These are phyloP conservation scores for Trichaptum fuscoviolaceum DNA, from an alignment of 768 basidiomycete species.

Conservation along the genomic window DNA sequence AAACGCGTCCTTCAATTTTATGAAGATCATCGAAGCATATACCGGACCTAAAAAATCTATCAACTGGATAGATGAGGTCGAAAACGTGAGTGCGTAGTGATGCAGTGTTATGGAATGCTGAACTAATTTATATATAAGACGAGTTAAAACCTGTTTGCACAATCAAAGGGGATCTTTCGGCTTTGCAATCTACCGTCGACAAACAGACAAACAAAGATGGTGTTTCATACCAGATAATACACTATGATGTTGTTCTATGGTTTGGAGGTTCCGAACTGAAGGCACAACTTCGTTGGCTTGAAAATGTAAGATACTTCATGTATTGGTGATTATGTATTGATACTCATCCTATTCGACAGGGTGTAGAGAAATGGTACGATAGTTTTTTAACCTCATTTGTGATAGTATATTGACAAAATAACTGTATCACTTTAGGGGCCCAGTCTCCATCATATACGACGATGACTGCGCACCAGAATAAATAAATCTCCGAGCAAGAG, in stretches of 20 bases:
- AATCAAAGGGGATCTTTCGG: neutral
- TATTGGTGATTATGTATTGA: neutral
- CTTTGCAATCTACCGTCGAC: neutral
- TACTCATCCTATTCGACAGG: neutral
- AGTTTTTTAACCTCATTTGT: neutral
- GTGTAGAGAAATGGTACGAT: neutral
- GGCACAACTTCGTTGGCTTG: constrained; percentile 43
- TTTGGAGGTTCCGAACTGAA: constrained; percentile 51
- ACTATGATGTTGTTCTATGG: constrained; percentile 39
- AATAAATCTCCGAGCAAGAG: too few relatives aligned
- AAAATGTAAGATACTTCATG: constrained; percentile 30
- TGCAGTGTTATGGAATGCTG: neutral
- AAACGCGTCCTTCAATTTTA: neutral
- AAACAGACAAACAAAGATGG: neutral
- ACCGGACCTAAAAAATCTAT: neutral
- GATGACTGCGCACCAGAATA: neutral
- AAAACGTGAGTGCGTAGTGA: neutral
- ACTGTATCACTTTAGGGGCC: neutral
- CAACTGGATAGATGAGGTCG: neutral
- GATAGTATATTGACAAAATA: neutral
- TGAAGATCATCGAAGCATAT: neutral
- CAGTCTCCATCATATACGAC: neutral
- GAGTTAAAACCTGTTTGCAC: neutral
- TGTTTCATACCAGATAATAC: constrained; percentile 25
- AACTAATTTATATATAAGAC: neutral